These are phyloP conservation scores for Taiwanofungus camphoratus DNA, from an alignment of 1,284 basidiomycete species.

Conservation along the genomic window DNA sequence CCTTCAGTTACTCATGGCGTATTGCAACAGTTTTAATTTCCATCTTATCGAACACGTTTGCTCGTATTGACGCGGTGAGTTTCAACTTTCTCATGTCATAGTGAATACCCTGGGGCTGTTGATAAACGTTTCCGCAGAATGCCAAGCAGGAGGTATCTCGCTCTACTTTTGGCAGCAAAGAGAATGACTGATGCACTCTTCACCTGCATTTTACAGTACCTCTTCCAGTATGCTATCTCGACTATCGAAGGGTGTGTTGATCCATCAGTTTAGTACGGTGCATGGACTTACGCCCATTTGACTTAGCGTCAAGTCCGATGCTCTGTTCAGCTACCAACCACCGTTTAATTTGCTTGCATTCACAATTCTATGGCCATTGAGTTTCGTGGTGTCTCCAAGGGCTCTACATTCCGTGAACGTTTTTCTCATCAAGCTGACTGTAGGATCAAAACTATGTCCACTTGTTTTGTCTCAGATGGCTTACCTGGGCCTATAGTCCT, in stretches of 20 bases:
- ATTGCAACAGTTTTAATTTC: conserved; percentile 68
- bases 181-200: neutral
- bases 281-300: neutral
- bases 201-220: conserved; percentile 45
- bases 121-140: conserved; percentile 42
- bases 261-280: neutral
- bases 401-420: conserved; percentile 78
- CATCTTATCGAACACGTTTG: conserved; percentile 80
- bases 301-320: conserved; percentile 76
- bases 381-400: conserved; percentile 66
- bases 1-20: no score
- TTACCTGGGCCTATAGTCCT: conserved; percentile 39
- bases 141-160: conserved; percentile 68
- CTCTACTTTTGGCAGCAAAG: no score
- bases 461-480: neutral
- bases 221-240: conserved; percentile 83
- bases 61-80: conserved; percentile 69
- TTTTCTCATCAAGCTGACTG: conserved; percentile 75
- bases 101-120: no score
- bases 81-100: conserved; percentile 1
- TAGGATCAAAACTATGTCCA: conserved; percentile 19
- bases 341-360: conserved; percentile 83
- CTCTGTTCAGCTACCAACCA: conserved; percentile 86
- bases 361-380: conserved; percentile 69
- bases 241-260: conserved; percentile 78